phyloP scores from a whole-genome alignment of 768 basidiomycete genomes.

The Dentipellis sp. region DNA sequence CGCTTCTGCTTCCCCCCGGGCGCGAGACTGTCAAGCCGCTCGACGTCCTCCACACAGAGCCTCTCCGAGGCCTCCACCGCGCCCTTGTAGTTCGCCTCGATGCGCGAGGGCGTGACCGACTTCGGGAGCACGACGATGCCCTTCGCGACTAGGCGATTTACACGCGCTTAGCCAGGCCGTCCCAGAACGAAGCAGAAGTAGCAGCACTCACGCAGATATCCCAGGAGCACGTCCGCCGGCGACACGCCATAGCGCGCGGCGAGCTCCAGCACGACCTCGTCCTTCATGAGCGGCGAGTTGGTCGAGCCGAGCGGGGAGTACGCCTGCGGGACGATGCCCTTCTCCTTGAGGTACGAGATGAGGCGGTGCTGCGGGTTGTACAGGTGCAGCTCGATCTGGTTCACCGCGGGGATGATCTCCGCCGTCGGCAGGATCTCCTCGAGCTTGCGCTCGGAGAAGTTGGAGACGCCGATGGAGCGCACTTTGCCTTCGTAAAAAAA shows the following conservation, averaged over 20 bases:
- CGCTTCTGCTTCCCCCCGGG: slow-evolving; percentile 58
- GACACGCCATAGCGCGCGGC: slow-evolving; percentile 48
- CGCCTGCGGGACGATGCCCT: slow-evolving; percentile 65
- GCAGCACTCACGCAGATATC: slow-evolving; percentile 44
- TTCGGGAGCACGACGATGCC: slow-evolving; percentile 64
- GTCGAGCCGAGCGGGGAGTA: slow-evolving; percentile 76
- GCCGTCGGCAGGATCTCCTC: slow-evolving; percentile 62
- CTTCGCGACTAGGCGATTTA: slow-evolving; percentile 27
- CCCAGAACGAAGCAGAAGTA: background rate
- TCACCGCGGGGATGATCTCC: slow-evolving; percentile 58
- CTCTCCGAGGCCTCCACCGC: slow-evolving; percentile 35
- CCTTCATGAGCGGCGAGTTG: slow-evolving; percentile 53
- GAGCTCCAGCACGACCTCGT: slow-evolving; percentile 50
- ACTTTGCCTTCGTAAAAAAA: slow-evolving; percentile 43
- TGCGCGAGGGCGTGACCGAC: slow-evolving; percentile 65
- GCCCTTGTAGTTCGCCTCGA: slow-evolving; percentile 49
- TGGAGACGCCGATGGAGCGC: slow-evolving; percentile 62
- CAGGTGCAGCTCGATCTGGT: slow-evolving; percentile 67
- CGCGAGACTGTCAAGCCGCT: slow-evolving; percentile 44
- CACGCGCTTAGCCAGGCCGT: background rate
- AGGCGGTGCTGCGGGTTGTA: slow-evolving; percentile 72
- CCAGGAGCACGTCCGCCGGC: slow-evolving; percentile 50
- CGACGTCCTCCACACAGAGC: slow-evolving; percentile 43
- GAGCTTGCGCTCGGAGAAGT: slow-evolving; percentile 60
- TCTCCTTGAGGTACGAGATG: slow-evolving; percentile 47